A percentile compares a stretch with the other conserved stretches of the same genome.
Conservation (phyloP, 257 asterid species). For the Sherardia arvensis region DNA sequence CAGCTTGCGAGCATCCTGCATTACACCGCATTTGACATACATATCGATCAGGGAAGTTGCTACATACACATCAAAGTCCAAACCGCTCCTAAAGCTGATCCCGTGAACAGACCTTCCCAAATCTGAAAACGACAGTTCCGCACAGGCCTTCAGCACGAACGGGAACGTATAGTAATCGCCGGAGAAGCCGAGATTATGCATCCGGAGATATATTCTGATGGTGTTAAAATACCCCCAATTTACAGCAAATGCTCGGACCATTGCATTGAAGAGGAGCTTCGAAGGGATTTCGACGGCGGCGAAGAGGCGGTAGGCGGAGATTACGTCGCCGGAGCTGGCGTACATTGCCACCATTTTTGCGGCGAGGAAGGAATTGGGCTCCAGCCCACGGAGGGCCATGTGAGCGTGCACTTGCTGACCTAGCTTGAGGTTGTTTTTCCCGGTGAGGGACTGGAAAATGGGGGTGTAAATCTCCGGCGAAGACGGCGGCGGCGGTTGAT, state of each 20-base stretch:
- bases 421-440: slow-evolving; percentile 42
- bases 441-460: slow-evolving; percentile 55
- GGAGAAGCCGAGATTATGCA: slow-evolving; percentile 31
- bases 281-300: slow-evolving; percentile 28
- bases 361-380: slow-evolving; percentile 41
- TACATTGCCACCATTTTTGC: slow-evolving; percentile 95
- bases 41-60: not conserved
- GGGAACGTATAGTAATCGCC: not conserved
- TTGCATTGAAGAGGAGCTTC: slow-evolving; percentile 52
- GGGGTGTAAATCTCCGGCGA: slow-evolving; percentile 39
- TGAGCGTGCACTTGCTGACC: slow-evolving; percentile 77
- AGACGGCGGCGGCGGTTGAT: slow-evolving; percentile 12
- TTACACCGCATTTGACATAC: not conserved
- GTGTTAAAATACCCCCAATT: slow-evolving; percentile 25
- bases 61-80: not conserved
- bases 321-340: slow-evolving; percentile 76
- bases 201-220: slow-evolving; percentile 5
- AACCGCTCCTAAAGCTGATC: not conserved
- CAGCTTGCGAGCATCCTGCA: slow-evolving; percentile 28
- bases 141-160: not conserved
- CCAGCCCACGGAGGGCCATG: slow-evolving; percentile 41
- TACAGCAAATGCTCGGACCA: slow-evolving; percentile 59
- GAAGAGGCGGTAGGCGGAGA: slow-evolving; percentile 48
- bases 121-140: not conserved
- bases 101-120: not conserved